Percentiles rank a stretch among this genome's conserved stretches.
phyloP scores from a whole-genome alignment of 306 rosid genomes.

The Cucumis cinereus region DNA sequence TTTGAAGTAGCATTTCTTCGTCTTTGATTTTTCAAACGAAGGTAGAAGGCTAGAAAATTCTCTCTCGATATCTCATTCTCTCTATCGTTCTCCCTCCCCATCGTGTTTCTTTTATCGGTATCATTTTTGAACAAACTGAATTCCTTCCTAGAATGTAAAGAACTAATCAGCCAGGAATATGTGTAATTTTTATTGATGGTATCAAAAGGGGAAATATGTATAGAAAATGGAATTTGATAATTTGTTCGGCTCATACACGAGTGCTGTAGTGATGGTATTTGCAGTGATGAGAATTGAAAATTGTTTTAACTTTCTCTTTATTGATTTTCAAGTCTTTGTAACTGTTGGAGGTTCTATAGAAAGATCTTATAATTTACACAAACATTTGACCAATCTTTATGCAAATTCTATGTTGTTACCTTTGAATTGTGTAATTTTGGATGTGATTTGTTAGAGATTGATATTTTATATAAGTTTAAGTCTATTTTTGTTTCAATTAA shows the following conservation, averaged over 20 bases:
- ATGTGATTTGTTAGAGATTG: neutral
- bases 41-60: neutral
- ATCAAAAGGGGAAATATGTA: neutral
- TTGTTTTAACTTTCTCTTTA: neutral
- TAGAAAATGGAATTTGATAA: neutral
- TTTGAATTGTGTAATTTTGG: neutral
- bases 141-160: neutral
- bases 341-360: neutral
- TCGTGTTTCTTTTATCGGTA: neutral
- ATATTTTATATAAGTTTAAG: neutral
- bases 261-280: neutral
- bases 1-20: slow-evolving; percentile 4
- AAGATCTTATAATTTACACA: neutral
- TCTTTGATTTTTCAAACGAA: neutral
- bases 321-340: neutral
- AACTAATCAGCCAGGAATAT: neutral
- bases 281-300: neutral
- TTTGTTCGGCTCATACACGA: neutral
- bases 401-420: neutral
- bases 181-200: neutral
- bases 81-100: neutral
- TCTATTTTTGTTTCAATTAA: neutral
- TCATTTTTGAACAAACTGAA: neutral
- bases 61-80: neutral
- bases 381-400: neutral